phyloP scores from a whole-genome alignment of 176 grass and related monocot species.

The Oryza glaberrima region DNA sequence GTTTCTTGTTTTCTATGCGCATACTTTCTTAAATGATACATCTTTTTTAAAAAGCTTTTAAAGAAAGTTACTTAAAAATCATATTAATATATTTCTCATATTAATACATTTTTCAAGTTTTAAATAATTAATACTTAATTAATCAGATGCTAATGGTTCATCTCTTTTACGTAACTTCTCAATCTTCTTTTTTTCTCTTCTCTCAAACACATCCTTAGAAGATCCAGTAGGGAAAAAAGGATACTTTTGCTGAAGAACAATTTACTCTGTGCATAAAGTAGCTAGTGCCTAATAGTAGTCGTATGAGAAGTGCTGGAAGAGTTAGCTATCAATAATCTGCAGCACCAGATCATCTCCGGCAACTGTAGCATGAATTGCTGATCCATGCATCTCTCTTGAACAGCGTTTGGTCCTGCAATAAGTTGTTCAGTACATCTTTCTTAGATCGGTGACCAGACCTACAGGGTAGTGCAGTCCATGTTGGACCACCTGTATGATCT shows the following conservation, averaged over 20 bases:
- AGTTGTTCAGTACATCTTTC: slow-evolving; percentile 22
- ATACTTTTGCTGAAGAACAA: not conserved
- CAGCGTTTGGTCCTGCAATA: slow-evolving; percentile 41
- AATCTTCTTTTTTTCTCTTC: too few species aligned
- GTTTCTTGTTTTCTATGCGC: too few species aligned
- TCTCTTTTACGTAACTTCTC: too few species aligned
- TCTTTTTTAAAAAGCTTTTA: too few species aligned
- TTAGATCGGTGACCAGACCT: slow-evolving; percentile 38
- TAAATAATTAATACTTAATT: too few species aligned
- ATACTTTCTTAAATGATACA: too few species aligned
- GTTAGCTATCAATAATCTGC: slow-evolving; percentile 2
- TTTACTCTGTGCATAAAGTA: not conserved
- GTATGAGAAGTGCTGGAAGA: slow-evolving; percentile 9
- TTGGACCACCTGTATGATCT: slow-evolving; percentile 38
- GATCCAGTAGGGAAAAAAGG: not conserved
- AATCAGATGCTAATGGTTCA: too few species aligned
- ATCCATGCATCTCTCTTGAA: slow-evolving; percentile 32
- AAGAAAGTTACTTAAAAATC: too few species aligned
- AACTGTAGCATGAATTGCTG: not conserved
- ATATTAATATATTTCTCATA: too few species aligned
- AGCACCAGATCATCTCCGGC: slow-evolving; percentile 16
- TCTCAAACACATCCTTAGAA: not conserved
- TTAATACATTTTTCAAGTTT: too few species aligned
- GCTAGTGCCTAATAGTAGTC: not conserved
- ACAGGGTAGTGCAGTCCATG: slow-evolving; percentile 16